These are phyloP conservation scores for Sisymbrium altissimum DNA, from an alignment of 345 rosid genomes.

Conservation along the genomic window DNA sequence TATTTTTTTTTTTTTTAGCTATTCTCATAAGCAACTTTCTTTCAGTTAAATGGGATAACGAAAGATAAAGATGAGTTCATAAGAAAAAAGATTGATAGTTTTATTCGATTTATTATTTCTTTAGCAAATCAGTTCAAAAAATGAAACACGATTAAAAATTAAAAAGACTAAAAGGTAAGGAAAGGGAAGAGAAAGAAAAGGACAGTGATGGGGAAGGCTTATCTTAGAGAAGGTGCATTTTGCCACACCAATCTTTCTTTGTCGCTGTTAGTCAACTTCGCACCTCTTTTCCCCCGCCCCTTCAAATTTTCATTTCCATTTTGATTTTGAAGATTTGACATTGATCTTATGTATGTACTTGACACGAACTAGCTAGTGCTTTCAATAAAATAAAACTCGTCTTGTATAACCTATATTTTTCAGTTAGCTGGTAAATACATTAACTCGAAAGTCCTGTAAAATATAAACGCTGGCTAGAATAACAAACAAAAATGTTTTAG, in stretches of 20 bases:
- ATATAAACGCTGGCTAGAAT: not conserved
- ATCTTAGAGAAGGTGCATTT: slow-evolving; percentile 39
- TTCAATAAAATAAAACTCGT: not conserved
- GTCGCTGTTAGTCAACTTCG: slow-evolving; percentile 43
- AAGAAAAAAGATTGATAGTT: not conserved
- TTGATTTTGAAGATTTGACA: slow-evolving; percentile 21
- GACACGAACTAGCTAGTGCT: slow-evolving; percentile 29
- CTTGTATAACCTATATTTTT: not conserved
- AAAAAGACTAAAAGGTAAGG: slow-evolving; percentile 30
- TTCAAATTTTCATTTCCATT: slow-evolving; percentile 22
- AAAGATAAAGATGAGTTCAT: not conserved
- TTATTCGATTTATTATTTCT: not conserved
- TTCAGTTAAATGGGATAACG: not conserved
- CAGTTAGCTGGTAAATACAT: not conserved
- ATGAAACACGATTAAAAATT: not conserved
- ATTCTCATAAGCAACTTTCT: not conserved
- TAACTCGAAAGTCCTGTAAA: not conserved
- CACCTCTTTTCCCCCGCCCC: slow-evolving; percentile 20
- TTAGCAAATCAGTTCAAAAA: not conserved
- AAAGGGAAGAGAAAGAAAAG: slow-evolving; percentile 35
- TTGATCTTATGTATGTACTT: slow-evolving; percentile 22
- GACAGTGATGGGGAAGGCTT: slow-evolving; percentile 35
- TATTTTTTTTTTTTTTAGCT: not conserved
- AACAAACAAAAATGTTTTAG: not conserved
- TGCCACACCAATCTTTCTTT: slow-evolving; percentile 34